These are phyloP conservation scores for Syncephalastrum contaminatum DNA, from an alignment of 371 early-diverging fungal species.

Conservation along the genomic window DNA sequence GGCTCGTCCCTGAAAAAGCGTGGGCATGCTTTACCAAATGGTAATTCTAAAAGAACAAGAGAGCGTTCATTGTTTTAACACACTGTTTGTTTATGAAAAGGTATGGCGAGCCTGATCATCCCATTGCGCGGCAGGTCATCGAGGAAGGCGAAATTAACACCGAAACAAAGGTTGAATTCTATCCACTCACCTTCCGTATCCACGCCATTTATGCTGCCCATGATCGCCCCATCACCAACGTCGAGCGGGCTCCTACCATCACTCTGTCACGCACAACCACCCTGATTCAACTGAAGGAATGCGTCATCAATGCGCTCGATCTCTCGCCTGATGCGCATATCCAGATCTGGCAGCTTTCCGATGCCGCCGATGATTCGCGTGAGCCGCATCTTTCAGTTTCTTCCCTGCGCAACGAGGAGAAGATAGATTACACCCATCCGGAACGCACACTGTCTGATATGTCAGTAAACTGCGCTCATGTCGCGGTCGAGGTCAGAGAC, in stretches of 20 bases:
- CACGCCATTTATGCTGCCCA: neutral
- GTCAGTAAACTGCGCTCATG: conserved; percentile 55
- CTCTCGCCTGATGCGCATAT: conserved; percentile 7
- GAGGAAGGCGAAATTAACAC: conserved; percentile 9
- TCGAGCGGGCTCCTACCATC: conserved; percentile 10
- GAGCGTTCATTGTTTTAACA: neutral
- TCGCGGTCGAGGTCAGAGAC: conserved; percentile 9
- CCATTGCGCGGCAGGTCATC: conserved; percentile 12
- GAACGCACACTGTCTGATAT: conserved; percentile 9
- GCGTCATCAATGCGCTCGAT: conserved; percentile 17
- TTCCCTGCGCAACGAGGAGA: conserved; percentile 7
- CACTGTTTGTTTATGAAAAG: conserved; percentile 1
- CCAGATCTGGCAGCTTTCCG: conserved; percentile 15
- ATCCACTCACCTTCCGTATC: conserved; percentile 15
- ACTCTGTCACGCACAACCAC: conserved; percentile 14
- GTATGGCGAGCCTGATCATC: conserved; percentile 5
- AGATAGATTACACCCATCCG: conserved; percentile 2
- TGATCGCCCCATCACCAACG: neutral
- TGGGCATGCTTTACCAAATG: conserved; percentile 15
- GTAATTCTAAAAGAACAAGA: conserved; percentile 4
- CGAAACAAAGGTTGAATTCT: conserved; percentile 8
- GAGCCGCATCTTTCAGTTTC: conserved; percentile 3
- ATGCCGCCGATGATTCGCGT: neutral
- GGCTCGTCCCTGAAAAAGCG: conserved; percentile 18
- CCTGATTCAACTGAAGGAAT: conserved; percentile 6